Conservation (phyloP, 2,329 filamentous ascomycete genomes). For the Xylaria sp. region DNA sequence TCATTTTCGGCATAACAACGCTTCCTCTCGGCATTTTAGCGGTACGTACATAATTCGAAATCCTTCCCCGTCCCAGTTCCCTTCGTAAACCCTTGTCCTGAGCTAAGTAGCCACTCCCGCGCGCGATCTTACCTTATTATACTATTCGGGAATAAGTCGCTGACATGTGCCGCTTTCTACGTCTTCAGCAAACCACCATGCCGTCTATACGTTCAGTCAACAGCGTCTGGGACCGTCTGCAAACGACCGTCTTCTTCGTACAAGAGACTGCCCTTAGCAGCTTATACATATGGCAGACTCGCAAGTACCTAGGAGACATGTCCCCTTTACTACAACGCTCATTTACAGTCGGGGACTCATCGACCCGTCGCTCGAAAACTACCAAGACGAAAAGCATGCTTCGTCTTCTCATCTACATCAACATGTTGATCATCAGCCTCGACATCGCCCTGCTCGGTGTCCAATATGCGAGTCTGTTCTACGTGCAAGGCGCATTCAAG, state of each 20-base stretch:
- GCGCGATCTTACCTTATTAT: background rate
- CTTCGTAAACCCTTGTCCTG: background rate
- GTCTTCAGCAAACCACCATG: slow-evolving; percentile 26
- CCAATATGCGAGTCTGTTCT: slow-evolving; percentile 35
- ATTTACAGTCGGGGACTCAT: slow-evolving; percentile 5
- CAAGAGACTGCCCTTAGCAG: slow-evolving; percentile 30
- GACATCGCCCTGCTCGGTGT: slow-evolving; percentile 36
- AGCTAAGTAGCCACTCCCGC: background rate
- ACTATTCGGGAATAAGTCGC: background rate
- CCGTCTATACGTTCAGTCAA: slow-evolving; percentile 24
- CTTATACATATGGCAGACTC: slow-evolving; percentile 31
- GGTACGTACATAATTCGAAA: slow-evolving; percentile 22
- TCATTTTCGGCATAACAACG: slow-evolving; percentile 29
- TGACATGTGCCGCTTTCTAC: slow-evolving; percentile 1
- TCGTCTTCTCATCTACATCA: slow-evolving; percentile 34
- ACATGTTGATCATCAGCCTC: slow-evolving; percentile 36
- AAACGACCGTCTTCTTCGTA: slow-evolving; percentile 31
- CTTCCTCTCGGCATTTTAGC: slow-evolving; percentile 28
- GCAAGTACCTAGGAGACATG: slow-evolving; percentile 20
- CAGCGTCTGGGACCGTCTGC: slow-evolving; percentile 30
- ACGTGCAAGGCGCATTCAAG: slow-evolving; percentile 34
- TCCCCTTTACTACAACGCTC: slow-evolving; percentile 12
- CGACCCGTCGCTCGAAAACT: slow-evolving; percentile 10
- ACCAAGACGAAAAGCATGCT: slow-evolving; percentile 23
- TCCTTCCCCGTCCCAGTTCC: background rate